phyloP scores from a whole-genome alignment of 176 grass and related monocot species.

The Calamus simplicifolius region DNA sequence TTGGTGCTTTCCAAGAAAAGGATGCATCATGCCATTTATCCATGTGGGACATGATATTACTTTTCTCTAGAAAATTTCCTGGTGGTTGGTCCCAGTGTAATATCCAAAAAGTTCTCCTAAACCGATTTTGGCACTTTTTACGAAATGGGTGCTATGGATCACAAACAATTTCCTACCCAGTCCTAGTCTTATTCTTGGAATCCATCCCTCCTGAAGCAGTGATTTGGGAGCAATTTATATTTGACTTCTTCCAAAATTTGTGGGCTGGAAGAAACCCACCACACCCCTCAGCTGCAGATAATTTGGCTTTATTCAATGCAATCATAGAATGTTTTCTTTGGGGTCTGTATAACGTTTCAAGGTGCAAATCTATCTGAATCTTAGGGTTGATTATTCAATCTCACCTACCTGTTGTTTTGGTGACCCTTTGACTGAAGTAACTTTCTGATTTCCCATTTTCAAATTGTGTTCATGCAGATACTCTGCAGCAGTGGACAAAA shows the following conservation, averaged over 20 bases:
- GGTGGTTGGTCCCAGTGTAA: slow-evolving; percentile 88
- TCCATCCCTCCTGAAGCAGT: slow-evolving; percentile 50
- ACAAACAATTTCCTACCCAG: slow-evolving; percentile 62
- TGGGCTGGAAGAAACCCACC: slow-evolving; percentile 78
- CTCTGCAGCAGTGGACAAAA: slow-evolving; percentile 25
- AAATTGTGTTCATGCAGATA: slow-evolving; percentile 34
- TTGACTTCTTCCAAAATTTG: slow-evolving; percentile 69
- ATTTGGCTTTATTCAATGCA: slow-evolving; percentile 50
- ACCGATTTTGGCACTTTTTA: slow-evolving; percentile 65
- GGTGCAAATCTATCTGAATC: slow-evolving; percentile 24
- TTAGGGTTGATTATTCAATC: not conserved
- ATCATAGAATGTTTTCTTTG: slow-evolving; percentile 69
- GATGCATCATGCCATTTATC: slow-evolving; percentile 67
- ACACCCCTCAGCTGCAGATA: slow-evolving; percentile 61
- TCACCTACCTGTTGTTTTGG: not conserved
- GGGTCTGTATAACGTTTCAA: slow-evolving; percentile 53
- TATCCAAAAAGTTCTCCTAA: slow-evolving; percentile 58
- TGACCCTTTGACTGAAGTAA: not conserved
- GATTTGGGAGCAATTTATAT: slow-evolving; percentile 53
- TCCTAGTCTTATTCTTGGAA: slow-evolving; percentile 73
- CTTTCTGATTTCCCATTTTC: not conserved
- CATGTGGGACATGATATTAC: slow-evolving; percentile 81
- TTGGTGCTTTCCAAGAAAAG: slow-evolving; percentile 77
- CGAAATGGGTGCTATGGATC: slow-evolving; percentile 95
- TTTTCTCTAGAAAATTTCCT: slow-evolving; percentile 67